Evolutionary conservation across 2,329 filamentous ascomycete genomes (phyloP).

Genomic region (Orbilia quercus): DNA sequence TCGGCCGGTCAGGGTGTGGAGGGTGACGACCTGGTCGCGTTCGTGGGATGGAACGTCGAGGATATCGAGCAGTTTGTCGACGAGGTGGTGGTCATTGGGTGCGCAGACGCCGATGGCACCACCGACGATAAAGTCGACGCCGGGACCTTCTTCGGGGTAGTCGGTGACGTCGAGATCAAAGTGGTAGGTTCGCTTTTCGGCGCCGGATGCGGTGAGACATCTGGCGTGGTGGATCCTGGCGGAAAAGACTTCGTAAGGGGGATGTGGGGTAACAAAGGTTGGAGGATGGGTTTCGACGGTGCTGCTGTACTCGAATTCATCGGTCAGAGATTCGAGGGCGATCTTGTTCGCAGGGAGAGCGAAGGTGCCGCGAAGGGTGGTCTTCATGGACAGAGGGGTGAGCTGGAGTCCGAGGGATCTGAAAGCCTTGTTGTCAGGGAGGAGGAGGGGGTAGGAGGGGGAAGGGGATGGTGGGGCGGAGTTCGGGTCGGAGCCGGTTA

Average conservation of each 20-base stretch:
- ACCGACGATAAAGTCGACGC: conserved; percentile 93
- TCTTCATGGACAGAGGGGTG: conserved; percentile 76
- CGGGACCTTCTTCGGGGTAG: conserved; percentile 83
- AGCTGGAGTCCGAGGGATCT: conserved; percentile 80
- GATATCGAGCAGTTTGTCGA: conserved; percentile 85
- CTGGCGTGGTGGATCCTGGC: conserved; percentile 86
- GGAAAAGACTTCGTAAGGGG: conserved; percentile 89
- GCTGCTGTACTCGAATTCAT: conserved; percentile 62
- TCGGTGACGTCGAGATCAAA: conserved; percentile 97
- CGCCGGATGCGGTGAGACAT: conserved; percentile 85
- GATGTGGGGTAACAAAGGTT: conserved; percentile 90
- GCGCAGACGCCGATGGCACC: conserved; percentile 94
- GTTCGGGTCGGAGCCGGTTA: conserved; percentile 40
- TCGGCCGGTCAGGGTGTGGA: conserved; percentile 82
- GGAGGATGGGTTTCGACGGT: conserved; percentile 75
- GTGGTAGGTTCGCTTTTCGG: conserved; percentile 96
- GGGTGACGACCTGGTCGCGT: conserved; percentile 81
- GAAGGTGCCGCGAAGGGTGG: conserved; percentile 75
- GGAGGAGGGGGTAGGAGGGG: conserved; percentile 25
- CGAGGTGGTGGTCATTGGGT: conserved; percentile 79
- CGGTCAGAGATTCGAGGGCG: conserved; percentile 72
- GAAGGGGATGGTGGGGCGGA: conserved; percentile 44
- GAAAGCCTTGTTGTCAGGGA: conserved; percentile 87
- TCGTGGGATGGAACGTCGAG: conserved; percentile 83
- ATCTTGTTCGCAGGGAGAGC: conserved; percentile 80